Evolutionary conservation across 345 rosid genomes (phyloP).

Genomic region (Gynandropsis gynandra): DNA sequence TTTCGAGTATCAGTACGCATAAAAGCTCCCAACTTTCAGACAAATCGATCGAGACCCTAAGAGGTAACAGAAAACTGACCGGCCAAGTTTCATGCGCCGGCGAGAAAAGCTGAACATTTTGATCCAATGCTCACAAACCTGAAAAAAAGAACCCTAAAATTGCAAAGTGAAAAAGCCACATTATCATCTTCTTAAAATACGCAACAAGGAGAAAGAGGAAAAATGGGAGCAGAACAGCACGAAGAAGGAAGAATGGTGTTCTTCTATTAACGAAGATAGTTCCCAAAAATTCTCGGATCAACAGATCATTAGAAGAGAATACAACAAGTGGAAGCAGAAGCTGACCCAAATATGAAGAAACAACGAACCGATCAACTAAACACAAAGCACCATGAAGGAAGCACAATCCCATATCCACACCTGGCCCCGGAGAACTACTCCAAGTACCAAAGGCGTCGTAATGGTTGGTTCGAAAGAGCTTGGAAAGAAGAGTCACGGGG

Average conservation of each 20-base stretch:
- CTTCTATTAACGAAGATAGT: background rate
- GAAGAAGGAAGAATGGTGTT: background rate
- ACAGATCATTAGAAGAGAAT: too few relatives aligned
- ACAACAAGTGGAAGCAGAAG: too few relatives aligned
- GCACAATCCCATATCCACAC: too few relatives aligned
- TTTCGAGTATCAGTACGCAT: too few relatives aligned
- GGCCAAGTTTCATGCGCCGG: conserved; percentile 87
- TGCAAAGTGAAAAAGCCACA: conserved; percentile 15
- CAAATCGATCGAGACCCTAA: conserved; percentile 8
- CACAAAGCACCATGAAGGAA: too few relatives aligned
- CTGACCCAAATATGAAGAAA: too few relatives aligned
- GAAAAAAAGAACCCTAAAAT: conserved; percentile 21
- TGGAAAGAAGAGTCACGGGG: conserved; percentile 12
- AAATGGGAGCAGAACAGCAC: background rate
- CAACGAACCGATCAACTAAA: too few relatives aligned
- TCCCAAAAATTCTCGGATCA: too few relatives aligned
- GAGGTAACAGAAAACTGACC: conserved; percentile 37
- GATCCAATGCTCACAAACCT: conserved; percentile 18
- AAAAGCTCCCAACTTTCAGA: conserved; percentile 17
- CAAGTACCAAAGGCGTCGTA: too few relatives aligned
- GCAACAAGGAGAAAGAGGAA: conserved; percentile 3
- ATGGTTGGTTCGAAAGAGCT: too few relatives aligned
- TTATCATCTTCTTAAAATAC: conserved; percentile 18
- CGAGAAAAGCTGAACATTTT: conserved; percentile 82
- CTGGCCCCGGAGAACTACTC: too few relatives aligned